phyloP scores from a whole-genome alignment of 345 rosid species.

The Psidium friedrichsthalianum region DNA sequence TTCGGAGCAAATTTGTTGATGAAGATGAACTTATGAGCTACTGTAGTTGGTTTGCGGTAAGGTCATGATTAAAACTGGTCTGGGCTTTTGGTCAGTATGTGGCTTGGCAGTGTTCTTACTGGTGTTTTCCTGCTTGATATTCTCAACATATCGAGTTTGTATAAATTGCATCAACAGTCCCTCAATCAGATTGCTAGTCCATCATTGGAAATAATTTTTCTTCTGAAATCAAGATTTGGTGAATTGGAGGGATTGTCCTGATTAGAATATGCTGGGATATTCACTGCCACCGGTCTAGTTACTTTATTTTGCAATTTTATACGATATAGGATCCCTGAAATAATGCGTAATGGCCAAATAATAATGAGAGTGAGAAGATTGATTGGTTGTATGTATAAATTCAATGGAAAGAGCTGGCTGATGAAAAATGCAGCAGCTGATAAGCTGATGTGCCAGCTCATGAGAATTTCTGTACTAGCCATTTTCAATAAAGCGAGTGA shows the following conservation, averaged over 20 bases:
- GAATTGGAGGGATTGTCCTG: neutral
- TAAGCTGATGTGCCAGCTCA: neutral
- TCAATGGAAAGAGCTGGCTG: neutral
- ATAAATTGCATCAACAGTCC: neutral
- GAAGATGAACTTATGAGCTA: slow-evolving; percentile 83
- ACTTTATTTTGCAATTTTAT: neutral
- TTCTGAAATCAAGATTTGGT: neutral
- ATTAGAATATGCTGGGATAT: neutral
- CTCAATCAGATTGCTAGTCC: neutral
- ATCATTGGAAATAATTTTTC: neutral
- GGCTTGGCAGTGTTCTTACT: neutral
- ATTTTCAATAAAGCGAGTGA: neutral
- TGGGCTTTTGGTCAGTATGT: neutral
- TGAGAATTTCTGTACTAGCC: neutral
- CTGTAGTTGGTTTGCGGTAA: slow-evolving; percentile 89
- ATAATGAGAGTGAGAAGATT: neutral
- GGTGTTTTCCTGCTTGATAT: neutral
- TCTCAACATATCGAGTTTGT: neutral
- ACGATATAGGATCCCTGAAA: neutral
- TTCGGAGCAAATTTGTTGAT: slow-evolving; percentile 86
- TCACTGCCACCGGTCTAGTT: neutral
- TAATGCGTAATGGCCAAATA: neutral
- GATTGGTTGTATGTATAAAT: neutral
- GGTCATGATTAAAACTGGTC: slow-evolving; percentile 4
- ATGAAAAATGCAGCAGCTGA: neutral